phyloP scores from a whole-genome alignment of 2,329 filamentous ascomycete species.

The Nannizziopsis arthrosporioides region DNA sequence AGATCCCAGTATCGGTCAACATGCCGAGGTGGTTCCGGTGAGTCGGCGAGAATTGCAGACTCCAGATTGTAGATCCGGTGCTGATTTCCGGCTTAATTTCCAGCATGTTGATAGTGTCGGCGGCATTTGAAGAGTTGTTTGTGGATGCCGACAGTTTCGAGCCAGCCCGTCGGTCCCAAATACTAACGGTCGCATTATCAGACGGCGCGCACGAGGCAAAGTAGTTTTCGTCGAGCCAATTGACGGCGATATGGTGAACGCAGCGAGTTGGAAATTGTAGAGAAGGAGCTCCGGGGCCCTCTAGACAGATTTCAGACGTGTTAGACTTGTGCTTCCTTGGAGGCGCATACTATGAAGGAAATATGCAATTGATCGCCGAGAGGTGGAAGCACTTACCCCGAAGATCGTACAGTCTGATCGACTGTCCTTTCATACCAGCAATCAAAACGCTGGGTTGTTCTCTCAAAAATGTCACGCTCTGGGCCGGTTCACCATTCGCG shows the following conservation, averaged over 20 bases:
- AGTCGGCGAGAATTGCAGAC: slow-evolving; percentile 48
- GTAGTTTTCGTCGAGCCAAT: slow-evolving; percentile 54
- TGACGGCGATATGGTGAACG: slow-evolving; percentile 53
- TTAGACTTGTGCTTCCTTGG: neutral
- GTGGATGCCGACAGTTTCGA: slow-evolving; percentile 28
- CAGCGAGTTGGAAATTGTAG: slow-evolving; percentile 45
- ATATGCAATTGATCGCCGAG: too few species aligned
- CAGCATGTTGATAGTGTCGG: slow-evolving; percentile 33
- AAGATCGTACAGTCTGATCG: slow-evolving; percentile 51
- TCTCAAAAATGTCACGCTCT: slow-evolving; percentile 53
- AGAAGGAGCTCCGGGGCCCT: slow-evolving; percentile 31
- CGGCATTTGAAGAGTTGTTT: slow-evolving; percentile 22
- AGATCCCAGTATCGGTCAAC: slow-evolving; percentile 47
- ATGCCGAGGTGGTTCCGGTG: slow-evolving; percentile 48
- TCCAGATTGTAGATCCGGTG: slow-evolving; percentile 47
- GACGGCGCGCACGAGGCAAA: slow-evolving; percentile 47
- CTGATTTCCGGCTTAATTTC: slow-evolving; percentile 46
- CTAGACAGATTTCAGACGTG: slow-evolving; percentile 15
- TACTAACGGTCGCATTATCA: slow-evolving; percentile 47
- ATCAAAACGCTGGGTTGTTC: slow-evolving; percentile 50
- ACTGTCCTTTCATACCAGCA: slow-evolving; percentile 49
- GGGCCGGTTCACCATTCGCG: slow-evolving; percentile 50
- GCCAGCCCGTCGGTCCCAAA: slow-evolving; percentile 50
- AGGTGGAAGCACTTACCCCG: slow-evolving; percentile 36
- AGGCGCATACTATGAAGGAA: too few species aligned